Conservation (phyloP, 129 eudicot genomes). For the Silybum marianum region DNA sequence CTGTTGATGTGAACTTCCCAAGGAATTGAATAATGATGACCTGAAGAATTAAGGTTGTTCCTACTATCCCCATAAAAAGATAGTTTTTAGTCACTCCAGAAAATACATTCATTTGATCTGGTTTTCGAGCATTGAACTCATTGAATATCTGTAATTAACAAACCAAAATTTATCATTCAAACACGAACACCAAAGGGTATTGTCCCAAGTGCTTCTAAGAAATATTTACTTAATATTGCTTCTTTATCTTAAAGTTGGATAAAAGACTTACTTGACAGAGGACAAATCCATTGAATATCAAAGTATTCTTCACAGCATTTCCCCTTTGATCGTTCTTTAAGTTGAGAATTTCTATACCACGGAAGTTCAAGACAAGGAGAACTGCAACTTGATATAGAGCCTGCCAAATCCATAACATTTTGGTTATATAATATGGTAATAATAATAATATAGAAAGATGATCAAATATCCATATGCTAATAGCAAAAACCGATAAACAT, state of each 20-base stretch:
- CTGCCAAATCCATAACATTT: constrained; percentile 38
- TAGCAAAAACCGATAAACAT: neutral
- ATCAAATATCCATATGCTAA: neutral
- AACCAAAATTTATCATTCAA: constrained; percentile 1
- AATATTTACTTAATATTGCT: neutral
- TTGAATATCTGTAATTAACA: constrained; percentile 67
- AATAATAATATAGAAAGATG: neutral
- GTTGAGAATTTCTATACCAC: constrained; percentile 50
- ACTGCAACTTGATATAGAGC: constrained; percentile 79
- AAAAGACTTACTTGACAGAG: constrained; percentile 72
- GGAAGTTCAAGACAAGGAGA: constrained; percentile 79
- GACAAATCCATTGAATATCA: constrained; percentile 83
- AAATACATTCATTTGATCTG: constrained; percentile 76
- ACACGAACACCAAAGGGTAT: neutral
- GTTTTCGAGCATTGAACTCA: constrained; percentile 90
- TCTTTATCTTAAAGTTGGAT: neutral
- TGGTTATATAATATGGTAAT: neutral
- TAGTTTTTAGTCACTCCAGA: constrained; percentile 69
- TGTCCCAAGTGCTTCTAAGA: neutral
- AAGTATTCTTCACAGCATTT: constrained; percentile 74
- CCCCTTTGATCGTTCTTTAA: constrained; percentile 42
- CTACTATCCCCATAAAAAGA: constrained; percentile 77
- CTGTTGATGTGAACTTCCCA: constrained; percentile 78
- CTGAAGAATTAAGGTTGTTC: constrained; percentile 77
- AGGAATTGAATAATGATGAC: constrained; percentile 68